phyloP scores from a whole-genome alignment of 2,329 filamentous ascomycete species.

The Diaporthe longicolla region DNA sequence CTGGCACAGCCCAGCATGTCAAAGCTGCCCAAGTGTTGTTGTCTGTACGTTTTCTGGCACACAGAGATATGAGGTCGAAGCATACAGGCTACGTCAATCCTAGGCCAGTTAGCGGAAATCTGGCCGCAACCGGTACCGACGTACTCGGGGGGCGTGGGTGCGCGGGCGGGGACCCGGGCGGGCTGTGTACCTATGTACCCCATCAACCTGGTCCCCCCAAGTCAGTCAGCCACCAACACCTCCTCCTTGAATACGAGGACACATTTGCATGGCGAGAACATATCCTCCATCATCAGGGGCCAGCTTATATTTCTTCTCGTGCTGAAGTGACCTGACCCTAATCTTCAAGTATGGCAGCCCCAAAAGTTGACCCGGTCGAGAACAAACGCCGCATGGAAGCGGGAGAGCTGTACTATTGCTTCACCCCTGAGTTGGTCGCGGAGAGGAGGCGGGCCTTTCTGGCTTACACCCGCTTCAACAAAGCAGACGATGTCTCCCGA shows the following conservation, averaged over 20 bases:
- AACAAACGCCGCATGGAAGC: constrained; percentile 71
- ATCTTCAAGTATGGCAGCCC: constrained; percentile 34
- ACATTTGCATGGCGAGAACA: constrained; percentile 8
- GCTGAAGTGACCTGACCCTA: not conserved
- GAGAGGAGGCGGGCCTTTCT: constrained; percentile 73
- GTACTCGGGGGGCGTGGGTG: not conserved
- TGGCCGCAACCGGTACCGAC: constrained; percentile 39
- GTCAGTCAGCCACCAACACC: not conserved
- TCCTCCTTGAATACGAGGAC: not conserved
- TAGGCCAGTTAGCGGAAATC: constrained; percentile 6
- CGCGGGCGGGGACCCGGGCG: not conserved
- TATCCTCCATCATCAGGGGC: not conserved
- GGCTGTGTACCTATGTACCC: not conserved
- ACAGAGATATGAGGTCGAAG: not conserved
- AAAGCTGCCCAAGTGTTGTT: constrained; percentile 28
- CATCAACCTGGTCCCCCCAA: not conserved
- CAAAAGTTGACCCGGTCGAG: constrained; percentile 57
- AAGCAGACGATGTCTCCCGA: constrained; percentile 70
- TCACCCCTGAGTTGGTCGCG: constrained; percentile 76
- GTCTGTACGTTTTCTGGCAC: constrained; percentile 29
- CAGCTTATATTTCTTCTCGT: not conserved
- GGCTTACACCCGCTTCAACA: constrained; percentile 76
- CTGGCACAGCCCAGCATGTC: constrained; percentile 31
- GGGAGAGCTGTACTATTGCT: constrained; percentile 82
- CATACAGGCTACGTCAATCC: constrained; percentile 13